A percentile compares a stretch with the other conserved stretches of the same genome.
phyloP scores from a whole-genome alignment of 345 rosid genomes.

The Eutrema yunnanense region DNA sequence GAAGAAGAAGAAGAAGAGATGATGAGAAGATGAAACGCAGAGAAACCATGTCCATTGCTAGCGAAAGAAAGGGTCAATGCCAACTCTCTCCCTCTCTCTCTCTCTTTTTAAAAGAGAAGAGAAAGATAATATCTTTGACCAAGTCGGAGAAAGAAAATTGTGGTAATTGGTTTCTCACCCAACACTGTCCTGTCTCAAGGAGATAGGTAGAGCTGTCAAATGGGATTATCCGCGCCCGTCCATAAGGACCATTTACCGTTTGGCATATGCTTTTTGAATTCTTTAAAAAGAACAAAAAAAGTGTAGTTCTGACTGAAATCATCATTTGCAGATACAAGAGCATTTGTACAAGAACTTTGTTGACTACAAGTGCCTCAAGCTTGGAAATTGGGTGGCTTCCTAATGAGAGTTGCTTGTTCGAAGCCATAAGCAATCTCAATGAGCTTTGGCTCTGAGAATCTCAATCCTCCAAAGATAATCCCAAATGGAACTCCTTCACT shows the following conservation, averaged over 20 bases:
- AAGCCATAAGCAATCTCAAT: conserved; percentile 67
- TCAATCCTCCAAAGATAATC: conserved; percentile 55
- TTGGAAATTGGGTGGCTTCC: conserved; percentile 46
- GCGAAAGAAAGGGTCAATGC: not conserved
- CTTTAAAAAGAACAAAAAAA: not conserved
- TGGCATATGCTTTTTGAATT: not conserved
- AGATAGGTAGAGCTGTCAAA: conserved; percentile 26
- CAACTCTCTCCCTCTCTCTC: not conserved
- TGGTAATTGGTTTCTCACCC: conserved; percentile 33
- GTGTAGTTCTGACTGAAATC: no score
- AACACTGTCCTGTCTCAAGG: conserved; percentile 53
- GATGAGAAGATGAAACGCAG: not conserved
- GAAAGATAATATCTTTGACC: no score
- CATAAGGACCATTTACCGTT: no score
- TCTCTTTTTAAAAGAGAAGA: not conserved
- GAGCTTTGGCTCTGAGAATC: conserved; percentile 58
- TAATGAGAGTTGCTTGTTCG: conserved; percentile 59
- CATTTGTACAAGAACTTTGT: not conserved
- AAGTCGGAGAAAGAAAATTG: no score
- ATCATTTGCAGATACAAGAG: not conserved
- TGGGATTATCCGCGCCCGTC: no score
- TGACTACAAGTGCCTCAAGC: not conserved
- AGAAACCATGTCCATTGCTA: not conserved
- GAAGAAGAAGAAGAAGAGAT: not conserved
- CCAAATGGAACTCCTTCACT: conserved; percentile 53